Percentiles rank a stretch among this genome's conserved stretches.
phyloP scores from a whole-genome alignment of 352 stramenopile genomes.

The Phytophthora kernoviae region DNA sequence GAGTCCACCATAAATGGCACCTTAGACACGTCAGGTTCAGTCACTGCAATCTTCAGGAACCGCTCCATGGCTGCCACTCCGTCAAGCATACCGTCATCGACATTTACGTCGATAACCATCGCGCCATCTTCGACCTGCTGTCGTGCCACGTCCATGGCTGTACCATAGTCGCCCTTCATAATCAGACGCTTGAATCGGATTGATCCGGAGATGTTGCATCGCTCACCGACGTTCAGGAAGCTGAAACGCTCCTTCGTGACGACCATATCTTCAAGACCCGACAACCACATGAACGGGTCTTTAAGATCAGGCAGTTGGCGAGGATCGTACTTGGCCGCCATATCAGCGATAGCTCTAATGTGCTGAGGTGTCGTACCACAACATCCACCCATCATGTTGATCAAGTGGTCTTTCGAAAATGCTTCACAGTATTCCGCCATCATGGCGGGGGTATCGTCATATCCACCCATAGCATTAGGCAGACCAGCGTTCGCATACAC shows the following conservation, averaged over 20 bases:
- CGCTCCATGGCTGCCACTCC: conserved; percentile 96
- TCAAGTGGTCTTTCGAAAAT: conserved; percentile 94
- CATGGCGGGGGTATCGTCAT: conserved; percentile 93
- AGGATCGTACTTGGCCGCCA: conserved; percentile 76
- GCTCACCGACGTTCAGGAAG: conserved; percentile 97
- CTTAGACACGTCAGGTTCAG: conserved; percentile 95
- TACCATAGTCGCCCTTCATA: conserved; percentile 94
- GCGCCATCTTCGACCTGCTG: conserved; percentile 97
- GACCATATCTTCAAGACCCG: conserved; percentile 93
- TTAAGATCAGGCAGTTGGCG: conserved; percentile 83
- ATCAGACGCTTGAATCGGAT: conserved; percentile 97
- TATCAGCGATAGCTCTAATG: conserved; percentile 92
- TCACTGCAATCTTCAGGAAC: conserved; percentile 98
- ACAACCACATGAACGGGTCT: conserved; percentile 96
- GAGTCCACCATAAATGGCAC: conserved; percentile 98
- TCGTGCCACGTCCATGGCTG: conserved; percentile 96
- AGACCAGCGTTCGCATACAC: conserved; percentile 97
- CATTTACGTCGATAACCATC: conserved; percentile 98
- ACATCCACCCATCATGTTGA: conserved; percentile 98
- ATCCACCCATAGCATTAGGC: conserved; percentile 97
- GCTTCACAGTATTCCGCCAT: conserved; percentile 95
- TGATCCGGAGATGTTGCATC: conserved; percentile 96
- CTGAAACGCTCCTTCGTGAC: conserved; percentile 94
- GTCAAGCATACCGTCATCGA: conserved; percentile 98
- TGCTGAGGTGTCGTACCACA: conserved; percentile 95